Base-by-base conservation (phyloP, 202 grass and related monocot species). In the Digitaria exilis region DNA sequence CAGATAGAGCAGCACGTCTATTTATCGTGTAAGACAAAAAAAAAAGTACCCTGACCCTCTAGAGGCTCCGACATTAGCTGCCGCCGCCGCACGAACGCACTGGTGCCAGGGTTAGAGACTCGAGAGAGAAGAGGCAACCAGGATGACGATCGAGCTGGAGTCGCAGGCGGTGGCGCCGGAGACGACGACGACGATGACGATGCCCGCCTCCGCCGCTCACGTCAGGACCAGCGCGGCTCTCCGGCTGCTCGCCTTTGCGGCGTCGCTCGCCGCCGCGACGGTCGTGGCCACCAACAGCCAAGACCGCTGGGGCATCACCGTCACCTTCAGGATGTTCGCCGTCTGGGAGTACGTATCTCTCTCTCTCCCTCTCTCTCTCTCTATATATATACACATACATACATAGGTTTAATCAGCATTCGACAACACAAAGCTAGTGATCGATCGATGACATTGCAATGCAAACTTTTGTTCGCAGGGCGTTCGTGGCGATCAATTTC, bases 231-330 rank as follows among this genome's bases (percentile, higher is more conserved):
- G 46, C 59, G 51, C 19, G 21, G 75, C 34, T n/a, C 75, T 90
- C 11, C 84, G 88, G 34, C 50, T 29, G 5, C 42, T 74, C 8
- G 88, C 84, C 8, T 4, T 29, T 11, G 80, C 62, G 11, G 45
- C 84, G n/a, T 79, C 84, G 3, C 54, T 83, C 3, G 80, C 69
- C 44, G 88, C 88, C 32, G 84, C 84, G 50, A 5, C 84, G 69
- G 32, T 87, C 84, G 44, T 86, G 26, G 80, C 68, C 60, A 63
- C 80, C 44, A 84, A 79, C 45, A 18, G 62, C 26, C 43, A 87
- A 45, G 25, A 87, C 0, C 84, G 75, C 14, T 87, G 88, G 88
- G 88, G 88, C 80, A 10, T 90, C 60, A 24, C 39, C n/a, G 84
- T 74, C 19, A 69, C 30, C 61, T 90, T 83, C 88, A 87, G 46